These are phyloP conservation scores for Phytopythium chamaehyphon DNA, from an alignment of 352 stramenopile genomes.

Conservation along the genomic window DNA sequence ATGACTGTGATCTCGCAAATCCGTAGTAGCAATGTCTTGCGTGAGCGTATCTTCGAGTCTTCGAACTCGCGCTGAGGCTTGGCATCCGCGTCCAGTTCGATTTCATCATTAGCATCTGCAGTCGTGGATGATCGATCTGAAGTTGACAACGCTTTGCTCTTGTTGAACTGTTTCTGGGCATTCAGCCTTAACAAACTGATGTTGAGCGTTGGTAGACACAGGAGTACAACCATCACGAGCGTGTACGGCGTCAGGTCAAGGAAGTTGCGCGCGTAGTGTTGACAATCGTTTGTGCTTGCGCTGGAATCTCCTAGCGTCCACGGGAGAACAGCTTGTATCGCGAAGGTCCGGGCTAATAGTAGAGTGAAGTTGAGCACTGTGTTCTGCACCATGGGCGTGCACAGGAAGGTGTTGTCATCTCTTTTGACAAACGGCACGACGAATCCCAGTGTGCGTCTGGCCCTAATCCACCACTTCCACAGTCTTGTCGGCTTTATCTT, in stretches of 20 bases:
- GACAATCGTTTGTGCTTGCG: constrained; percentile 25
- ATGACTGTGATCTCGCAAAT: constrained; percentile 77
- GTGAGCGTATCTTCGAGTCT: constrained; percentile 42
- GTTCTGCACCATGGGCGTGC: constrained; percentile 68
- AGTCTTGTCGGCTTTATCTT: constrained; percentile 41
- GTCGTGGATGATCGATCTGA: constrained; percentile 26
- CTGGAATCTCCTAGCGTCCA: constrained; percentile 17
- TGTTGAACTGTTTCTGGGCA: constrained; percentile 19
- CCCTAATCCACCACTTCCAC: constrained; percentile 58
- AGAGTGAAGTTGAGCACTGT: constrained; percentile 59
- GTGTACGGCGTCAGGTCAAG: constrained; percentile 68
- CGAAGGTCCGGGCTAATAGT: constrained; percentile 47
- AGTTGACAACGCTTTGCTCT: constrained; percentile 11
- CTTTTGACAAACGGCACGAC: constrained; percentile 57
- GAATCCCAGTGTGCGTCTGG: constrained; percentile 35
- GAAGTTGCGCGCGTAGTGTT: constrained; percentile 54
- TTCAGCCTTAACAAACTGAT: constrained; percentile 54
- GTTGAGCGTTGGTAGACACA: constrained; percentile 69
- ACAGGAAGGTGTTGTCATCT: constrained; percentile 79
- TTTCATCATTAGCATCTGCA: constrained; percentile 9
- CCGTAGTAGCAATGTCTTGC: constrained; percentile 73
- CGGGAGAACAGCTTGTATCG: constrained; percentile 47
- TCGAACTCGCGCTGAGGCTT: constrained; percentile 22
- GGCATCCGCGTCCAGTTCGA: constrained; percentile 21
- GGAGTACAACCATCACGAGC: constrained; percentile 49